Conservation (phyloP, 192 early-diverging fungal species). For the Gorgonomyces haynaldii region DNA sequence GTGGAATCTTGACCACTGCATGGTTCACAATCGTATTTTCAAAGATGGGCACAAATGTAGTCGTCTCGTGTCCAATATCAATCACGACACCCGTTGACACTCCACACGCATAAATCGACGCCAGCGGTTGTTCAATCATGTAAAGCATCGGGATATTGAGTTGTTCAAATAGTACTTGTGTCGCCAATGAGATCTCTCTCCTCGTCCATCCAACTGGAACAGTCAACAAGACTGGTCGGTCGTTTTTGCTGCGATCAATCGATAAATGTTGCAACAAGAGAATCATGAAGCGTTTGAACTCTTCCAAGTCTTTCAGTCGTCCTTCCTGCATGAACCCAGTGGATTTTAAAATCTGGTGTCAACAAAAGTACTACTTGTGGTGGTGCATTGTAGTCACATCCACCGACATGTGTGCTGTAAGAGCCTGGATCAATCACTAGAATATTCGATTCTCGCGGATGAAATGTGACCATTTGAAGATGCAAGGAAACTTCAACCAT, state of each 20-base stretch:
- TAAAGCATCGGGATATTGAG: constrained; percentile 76
- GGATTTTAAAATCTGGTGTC: background rate
- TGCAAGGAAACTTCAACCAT: no score
- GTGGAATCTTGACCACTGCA: constrained; percentile 45
- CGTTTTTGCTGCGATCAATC: constrained; percentile 64
- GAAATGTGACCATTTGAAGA: no score
- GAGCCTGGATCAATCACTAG: constrained; percentile 83
- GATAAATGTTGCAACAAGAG: constrained; percentile 49
- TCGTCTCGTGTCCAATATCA: constrained; percentile 81
- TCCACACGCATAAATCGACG: constrained; percentile 69
- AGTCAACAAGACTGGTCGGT: constrained; percentile 61
- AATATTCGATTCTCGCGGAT: constrained; percentile 57
- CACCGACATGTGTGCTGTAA: constrained; percentile 61
- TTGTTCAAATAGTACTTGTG: constrained; percentile 86
- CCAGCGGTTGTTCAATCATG: constrained; percentile 72
- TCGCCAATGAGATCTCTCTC: constrained; percentile 60
- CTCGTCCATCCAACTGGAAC: constrained; percentile 78
- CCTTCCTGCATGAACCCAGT: constrained; percentile 6
- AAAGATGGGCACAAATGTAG: constrained; percentile 66
- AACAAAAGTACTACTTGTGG: constrained; percentile 40
- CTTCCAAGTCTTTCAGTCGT: constrained; percentile 23
- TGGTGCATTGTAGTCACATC: constrained; percentile 62
- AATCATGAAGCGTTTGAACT: constrained; percentile 56
- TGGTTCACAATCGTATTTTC: constrained; percentile 58
- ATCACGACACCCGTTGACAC: constrained; percentile 70